Percentiles rank a stretch among this genome's conserved stretches.
Conservation (phyloP, 139 green algal species). For the Bryopsis sp. region DNA sequence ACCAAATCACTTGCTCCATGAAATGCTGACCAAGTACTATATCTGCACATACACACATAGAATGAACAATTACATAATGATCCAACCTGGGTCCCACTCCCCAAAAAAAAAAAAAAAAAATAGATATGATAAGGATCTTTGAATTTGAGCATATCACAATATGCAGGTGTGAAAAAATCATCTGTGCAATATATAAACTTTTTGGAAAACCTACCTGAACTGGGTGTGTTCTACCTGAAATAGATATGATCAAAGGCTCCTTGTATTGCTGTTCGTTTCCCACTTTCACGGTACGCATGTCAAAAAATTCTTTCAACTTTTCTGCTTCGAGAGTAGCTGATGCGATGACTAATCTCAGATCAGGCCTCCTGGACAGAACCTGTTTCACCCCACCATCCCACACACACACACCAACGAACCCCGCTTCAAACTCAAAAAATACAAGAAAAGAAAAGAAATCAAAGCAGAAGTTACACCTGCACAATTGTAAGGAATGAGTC, state of each 20-base stretch:
- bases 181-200: not conserved
- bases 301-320: conserved; percentile 55
- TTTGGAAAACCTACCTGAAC: conserved; percentile 50
- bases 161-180: too few relatives aligned
- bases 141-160: too few relatives aligned
- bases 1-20: not conserved
- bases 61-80: too few relatives aligned
- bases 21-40: not conserved
- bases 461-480: too few relatives aligned
- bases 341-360: conserved; percentile 78
- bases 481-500: too few relatives aligned
- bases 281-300: conserved; percentile 30
- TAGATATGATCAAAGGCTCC: conserved; percentile 46
- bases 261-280: not conserved
- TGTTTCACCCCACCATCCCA: conserved; percentile 21
- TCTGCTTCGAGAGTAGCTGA: conserved; percentile 77
- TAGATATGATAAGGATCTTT: too few relatives aligned
- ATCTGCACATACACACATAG: too few relatives aligned
- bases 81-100: too few relatives aligned
- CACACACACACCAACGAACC: too few relatives aligned
- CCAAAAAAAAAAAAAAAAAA: too few relatives aligned
- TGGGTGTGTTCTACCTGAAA: conserved; percentile 59
- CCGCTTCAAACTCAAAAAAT: too few relatives aligned
- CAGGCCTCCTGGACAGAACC: conserved; percentile 63
- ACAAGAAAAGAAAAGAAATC: too few relatives aligned